These are phyloP conservation scores for Alternaria panax DNA, from an alignment of 2,329 filamentous ascomycete species.

Conservation along the genomic window DNA sequence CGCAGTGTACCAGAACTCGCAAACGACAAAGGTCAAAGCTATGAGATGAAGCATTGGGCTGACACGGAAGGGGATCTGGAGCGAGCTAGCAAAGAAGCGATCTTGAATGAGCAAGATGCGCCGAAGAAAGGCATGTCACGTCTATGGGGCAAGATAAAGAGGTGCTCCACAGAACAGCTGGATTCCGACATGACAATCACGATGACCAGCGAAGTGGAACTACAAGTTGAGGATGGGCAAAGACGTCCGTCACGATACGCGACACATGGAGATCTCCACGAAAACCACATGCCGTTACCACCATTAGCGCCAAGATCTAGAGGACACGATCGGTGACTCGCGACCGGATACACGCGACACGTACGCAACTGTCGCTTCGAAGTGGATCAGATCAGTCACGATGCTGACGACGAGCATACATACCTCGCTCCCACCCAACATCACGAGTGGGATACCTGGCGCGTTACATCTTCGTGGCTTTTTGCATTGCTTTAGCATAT, in stretches of 20 bases:
- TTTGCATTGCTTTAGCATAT: neutral
- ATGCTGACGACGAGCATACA: neutral
- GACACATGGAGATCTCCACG: neutral
- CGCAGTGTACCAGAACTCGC: conserved; percentile 21
- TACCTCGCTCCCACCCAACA: neutral
- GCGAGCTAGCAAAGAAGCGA: conserved; percentile 13
- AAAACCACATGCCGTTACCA: conserved; percentile 9
- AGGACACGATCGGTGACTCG: neutral
- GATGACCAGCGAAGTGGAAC: conserved; percentile 25
- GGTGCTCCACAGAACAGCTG: neutral
- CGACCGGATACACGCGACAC: neutral
- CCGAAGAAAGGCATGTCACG: conserved; percentile 5
- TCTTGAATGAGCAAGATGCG: conserved; percentile 8
- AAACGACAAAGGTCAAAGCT: conserved; percentile 25
- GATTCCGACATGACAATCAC: conserved; percentile 32
- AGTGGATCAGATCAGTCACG: neutral
- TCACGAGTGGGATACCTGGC: neutral
- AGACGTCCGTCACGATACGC: neutral
- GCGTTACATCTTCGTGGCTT: neutral
- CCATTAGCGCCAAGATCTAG: neutral
- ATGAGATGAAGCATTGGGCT: conserved; percentile 34
- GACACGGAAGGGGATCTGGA: conserved; percentile 15
- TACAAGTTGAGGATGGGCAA: conserved; percentile 20
- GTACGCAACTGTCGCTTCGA: neutral
- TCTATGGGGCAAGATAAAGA: conserved; percentile 23